phyloP scores from a whole-genome alignment of 345 rosid species.

The Salix dunnii region DNA sequence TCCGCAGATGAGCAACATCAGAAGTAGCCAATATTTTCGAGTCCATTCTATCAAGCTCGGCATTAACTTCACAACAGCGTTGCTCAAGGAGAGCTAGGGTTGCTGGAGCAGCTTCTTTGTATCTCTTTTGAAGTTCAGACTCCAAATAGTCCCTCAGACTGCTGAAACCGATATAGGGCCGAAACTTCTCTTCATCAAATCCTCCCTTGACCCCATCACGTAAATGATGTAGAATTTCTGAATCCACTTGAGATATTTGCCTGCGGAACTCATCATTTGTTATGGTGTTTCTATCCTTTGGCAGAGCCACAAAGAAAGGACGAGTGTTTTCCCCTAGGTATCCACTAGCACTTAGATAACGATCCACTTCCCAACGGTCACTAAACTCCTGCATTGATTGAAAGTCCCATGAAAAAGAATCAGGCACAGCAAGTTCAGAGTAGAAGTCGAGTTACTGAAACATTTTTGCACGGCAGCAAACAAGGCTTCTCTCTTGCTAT shows the following conservation, averaged over 20 bases:
- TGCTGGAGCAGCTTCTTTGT: constrained; percentile 91
- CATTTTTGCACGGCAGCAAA: neutral
- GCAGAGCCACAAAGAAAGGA: constrained; percentile 85
- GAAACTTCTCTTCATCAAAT: constrained; percentile 86
- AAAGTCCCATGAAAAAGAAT: constrained; percentile 13
- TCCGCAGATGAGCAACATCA: constrained; percentile 80
- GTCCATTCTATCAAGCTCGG: constrained; percentile 65
- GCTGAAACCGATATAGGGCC: constrained; percentile 64
- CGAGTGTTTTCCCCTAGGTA: constrained; percentile 87
- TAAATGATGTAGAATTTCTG: constrained; percentile 60
- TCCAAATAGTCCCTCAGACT: constrained; percentile 81
- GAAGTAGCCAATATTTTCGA: constrained; percentile 80
- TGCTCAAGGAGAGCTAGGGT: constrained; percentile 96
- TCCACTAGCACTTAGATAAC: constrained; percentile 90
- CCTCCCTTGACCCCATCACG: constrained; percentile 87
- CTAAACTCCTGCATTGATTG: constrained; percentile 59
- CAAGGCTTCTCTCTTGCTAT: neutral
- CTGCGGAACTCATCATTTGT: constrained; percentile 88
- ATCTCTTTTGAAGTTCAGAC: constrained; percentile 88
- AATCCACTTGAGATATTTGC: constrained; percentile 81
- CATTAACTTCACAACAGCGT: constrained; percentile 66
- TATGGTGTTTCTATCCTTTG: constrained; percentile 70
- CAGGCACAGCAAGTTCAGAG: neutral
- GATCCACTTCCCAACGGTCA: constrained; percentile 85
- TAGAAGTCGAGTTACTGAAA: neutral